Evolutionary conservation across 352 stramenopile species (phyloP).

Genomic region (Phytophthora litchii): DNA sequence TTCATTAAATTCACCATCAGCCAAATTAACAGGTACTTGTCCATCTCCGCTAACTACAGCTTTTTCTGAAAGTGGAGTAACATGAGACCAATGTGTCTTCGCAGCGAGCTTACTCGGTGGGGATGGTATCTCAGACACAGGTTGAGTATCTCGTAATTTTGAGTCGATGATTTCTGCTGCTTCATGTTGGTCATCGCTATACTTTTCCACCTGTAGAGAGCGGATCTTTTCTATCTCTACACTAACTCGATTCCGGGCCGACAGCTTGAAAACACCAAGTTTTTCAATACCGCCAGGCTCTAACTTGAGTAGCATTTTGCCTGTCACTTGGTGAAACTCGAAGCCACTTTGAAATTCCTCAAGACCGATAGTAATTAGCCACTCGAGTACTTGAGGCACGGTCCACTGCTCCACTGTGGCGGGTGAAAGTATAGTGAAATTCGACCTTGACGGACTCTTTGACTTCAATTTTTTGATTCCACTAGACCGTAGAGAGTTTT

Average conservation of each 20-base stretch:
- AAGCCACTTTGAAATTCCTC: slow-evolving; percentile 73
- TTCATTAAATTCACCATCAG: slow-evolving; percentile 79
- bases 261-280: slow-evolving; percentile 64
- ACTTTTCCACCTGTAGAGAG: slow-evolving; percentile 21
- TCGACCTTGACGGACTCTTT: slow-evolving; percentile 10
- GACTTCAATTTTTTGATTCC: slow-evolving; percentile 23
- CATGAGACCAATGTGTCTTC: slow-evolving; percentile 73
- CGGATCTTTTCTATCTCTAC: slow-evolving; percentile 60
- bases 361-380: slow-evolving; percentile 58
- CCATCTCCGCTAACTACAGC: slow-evolving; percentile 11
- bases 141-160: slow-evolving; percentile 49
- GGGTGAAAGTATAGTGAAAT: slow-evolving; percentile 39
- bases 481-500: not conserved
- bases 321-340: slow-evolving; percentile 83
- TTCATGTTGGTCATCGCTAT: not conserved
- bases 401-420: slow-evolving; percentile 59
- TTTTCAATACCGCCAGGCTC: slow-evolving; percentile 48
- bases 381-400: slow-evolving; percentile 63
- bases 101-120: slow-evolving; percentile 28
- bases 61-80: slow-evolving; percentile 58
- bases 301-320: slow-evolving; percentile 49
- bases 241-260: slow-evolving; percentile 61
- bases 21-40: slow-evolving; percentile 69
- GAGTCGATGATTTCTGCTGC: slow-evolving; percentile 61
- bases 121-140: slow-evolving; percentile 33